Conservation (phyloP, 2,329 filamentous ascomycete genomes). For the Aspergillus sergii region DNA sequence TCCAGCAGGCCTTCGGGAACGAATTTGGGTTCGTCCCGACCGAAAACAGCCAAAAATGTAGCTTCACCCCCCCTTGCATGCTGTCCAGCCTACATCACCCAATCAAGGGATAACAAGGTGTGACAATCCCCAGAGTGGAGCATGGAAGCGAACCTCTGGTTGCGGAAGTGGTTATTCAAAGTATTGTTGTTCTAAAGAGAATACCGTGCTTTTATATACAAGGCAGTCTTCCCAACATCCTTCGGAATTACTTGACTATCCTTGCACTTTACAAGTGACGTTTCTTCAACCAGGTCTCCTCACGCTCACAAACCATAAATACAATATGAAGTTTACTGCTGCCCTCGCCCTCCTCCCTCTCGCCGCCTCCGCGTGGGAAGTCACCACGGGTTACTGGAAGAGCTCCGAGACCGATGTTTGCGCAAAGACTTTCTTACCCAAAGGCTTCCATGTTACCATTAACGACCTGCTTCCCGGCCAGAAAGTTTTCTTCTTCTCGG, state of each 20-base stretch:
- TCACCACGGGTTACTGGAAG: constrained; percentile 9
- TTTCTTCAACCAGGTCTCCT: no score
- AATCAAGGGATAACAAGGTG: not conserved
- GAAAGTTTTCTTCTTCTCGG: constrained; percentile 9
- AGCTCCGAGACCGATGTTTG: constrained; percentile 6
- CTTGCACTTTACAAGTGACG: not conserved
- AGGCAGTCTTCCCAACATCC: not conserved
- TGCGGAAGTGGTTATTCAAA: not conserved
- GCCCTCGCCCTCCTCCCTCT: constrained; percentile 3
- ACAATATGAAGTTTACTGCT: constrained; percentile 3
- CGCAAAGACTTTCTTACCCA: not conserved
- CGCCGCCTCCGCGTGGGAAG: constrained; percentile 1
- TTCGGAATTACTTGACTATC: no score
- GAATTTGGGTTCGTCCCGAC: not conserved
- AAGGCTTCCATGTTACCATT: constrained; percentile 2
- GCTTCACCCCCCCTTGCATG: not conserved
- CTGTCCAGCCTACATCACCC: not conserved
- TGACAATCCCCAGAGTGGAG: not conserved
- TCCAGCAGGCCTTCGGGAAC: not conserved
- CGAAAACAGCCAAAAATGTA: not conserved
- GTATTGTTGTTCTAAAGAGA: not conserved
- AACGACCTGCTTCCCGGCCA: not conserved
- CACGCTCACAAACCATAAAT: not conserved
- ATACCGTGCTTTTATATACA: not conserved
- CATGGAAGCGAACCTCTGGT: not conserved